Conservation (phyloP, 2,329 filamentous ascomycete species). For the Botrytis hyacinthi region DNA sequence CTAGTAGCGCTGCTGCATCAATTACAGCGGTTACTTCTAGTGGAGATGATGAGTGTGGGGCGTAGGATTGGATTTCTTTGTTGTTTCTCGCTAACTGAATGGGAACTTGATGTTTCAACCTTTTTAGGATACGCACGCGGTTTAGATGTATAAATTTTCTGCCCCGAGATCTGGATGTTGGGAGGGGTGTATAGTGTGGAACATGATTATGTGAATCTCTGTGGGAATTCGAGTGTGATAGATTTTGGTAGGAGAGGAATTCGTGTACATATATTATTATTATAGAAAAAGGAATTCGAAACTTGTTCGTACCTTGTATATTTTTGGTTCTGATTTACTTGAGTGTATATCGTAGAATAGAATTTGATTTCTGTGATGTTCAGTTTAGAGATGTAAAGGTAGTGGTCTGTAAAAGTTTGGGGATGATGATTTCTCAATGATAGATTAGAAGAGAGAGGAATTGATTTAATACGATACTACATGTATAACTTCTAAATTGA, state of each 20-base stretch:
- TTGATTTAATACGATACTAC: too few species aligned
- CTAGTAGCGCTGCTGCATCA: too few species aligned
- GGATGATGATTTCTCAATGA: fast-evolving
- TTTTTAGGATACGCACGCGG: neutral
- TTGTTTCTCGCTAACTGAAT: fast-evolving
- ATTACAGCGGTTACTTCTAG: neutral
- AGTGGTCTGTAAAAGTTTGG: fast-evolving
- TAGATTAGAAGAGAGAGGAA: too few species aligned
- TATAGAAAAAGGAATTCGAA: neutral
- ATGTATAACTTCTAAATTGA: too few species aligned
- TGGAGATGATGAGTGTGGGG: neutral
- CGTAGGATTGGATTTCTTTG: too few species aligned
- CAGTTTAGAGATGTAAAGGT: fast-evolving
- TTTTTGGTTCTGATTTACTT: fast-evolving
- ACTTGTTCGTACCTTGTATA: fast-evolving
- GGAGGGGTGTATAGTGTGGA: too few species aligned
- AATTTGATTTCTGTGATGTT: fast-evolving
- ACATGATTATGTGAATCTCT: fast-evolving
- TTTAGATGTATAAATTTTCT: neutral
- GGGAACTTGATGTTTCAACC: neutral
- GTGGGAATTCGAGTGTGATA: neutral
- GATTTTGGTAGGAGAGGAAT: neutral
- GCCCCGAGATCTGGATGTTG: neutral
- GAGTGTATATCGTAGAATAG: fast-evolving
- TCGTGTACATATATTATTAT: neutral